These are phyloP conservation scores for Sporobolomyces roseus DNA, from an alignment of 768 basidiomycete species.

Conservation along the genomic window DNA sequence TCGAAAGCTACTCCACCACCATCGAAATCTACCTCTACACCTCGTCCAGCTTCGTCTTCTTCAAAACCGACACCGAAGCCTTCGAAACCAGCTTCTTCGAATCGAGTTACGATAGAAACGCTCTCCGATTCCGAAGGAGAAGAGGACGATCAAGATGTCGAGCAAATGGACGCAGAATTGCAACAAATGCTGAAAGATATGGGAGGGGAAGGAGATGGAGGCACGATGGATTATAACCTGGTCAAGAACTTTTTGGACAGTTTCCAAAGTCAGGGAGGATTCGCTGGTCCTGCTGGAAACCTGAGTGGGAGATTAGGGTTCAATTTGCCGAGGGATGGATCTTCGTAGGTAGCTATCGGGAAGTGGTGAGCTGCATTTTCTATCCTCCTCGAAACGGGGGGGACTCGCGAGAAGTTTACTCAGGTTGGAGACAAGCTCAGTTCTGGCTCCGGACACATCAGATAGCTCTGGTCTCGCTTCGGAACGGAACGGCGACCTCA, in stretches of 20 bases:
- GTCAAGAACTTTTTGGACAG: constrained; percentile 97
- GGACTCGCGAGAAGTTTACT: too few relatives aligned
- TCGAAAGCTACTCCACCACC: background rate
- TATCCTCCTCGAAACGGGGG: too few relatives aligned
- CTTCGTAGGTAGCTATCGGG: too few relatives aligned
- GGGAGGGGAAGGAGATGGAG: constrained; percentile 55
- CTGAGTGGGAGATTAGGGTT: constrained; percentile 78
- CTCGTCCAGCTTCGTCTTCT: constrained; percentile 7
- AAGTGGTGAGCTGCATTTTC: too few relatives aligned
- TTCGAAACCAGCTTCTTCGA: constrained; percentile 46
- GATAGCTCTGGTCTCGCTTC: too few relatives aligned
- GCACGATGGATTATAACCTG: constrained; percentile 71
- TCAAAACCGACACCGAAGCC: constrained; percentile 18
- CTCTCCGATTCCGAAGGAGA: constrained; percentile 46
- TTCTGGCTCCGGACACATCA: too few relatives aligned
- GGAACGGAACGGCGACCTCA: too few relatives aligned
- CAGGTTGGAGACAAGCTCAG: too few relatives aligned
- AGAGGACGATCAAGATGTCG: constrained; percentile 56
- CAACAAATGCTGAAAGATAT: constrained; percentile 18
- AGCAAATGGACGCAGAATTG: constrained; percentile 79
- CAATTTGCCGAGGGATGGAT: constrained; percentile 67
- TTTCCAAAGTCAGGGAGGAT: constrained; percentile 83
- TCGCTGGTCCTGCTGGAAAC: constrained; percentile 86
- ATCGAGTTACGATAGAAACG: constrained; percentile 28
- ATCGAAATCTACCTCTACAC: background rate